phyloP scores from a whole-genome alignment of 2,329 filamentous ascomycete genomes.

The Penicillium sp. region DNA sequence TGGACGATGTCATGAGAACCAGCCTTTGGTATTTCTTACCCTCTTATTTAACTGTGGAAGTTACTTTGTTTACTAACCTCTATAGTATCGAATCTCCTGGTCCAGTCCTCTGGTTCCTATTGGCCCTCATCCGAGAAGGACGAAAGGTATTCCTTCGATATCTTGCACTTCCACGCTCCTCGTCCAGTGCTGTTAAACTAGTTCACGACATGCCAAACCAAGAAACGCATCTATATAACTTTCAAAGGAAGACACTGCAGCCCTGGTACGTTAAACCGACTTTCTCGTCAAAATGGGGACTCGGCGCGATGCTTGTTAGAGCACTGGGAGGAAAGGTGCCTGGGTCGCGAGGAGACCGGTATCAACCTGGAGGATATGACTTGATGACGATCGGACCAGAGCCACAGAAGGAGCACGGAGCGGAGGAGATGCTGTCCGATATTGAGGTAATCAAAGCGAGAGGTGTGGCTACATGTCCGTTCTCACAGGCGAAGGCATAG shows the following conservation, averaged over 20 bases:
- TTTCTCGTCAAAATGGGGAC: conserved; percentile 20
- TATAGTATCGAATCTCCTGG: conserved; percentile 8
- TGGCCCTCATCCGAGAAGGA: background rate
- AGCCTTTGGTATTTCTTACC: conserved; percentile 16
- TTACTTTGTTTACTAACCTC: background rate
- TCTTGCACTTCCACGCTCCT: conserved; percentile 7
- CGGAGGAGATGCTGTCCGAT: conserved; percentile 15
- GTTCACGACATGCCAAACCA: conserved; percentile 10
- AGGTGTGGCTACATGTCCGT: conserved; percentile 16
- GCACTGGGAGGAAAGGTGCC: conserved; percentile 23
- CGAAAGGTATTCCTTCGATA: conserved; percentile 6
- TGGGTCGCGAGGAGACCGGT: conserved; percentile 8
- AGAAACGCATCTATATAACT: conserved; percentile 11
- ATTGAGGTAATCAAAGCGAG: conserved; percentile 14
- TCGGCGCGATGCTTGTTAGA: conserved; percentile 15
- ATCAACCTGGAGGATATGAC: conserved; percentile 17
- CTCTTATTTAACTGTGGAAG: background rate
- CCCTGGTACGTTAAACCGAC: conserved; percentile 30
- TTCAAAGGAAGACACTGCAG: conserved; percentile 16
- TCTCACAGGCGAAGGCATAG: conserved; percentile 15
- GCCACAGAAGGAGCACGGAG: conserved; percentile 13
- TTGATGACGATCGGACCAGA: conserved; percentile 21
- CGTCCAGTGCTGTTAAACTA: background rate
- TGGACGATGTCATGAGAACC: conserved; percentile 19
- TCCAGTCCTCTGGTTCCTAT: background rate